Percentiles rank a stretch among this genome's conserved stretches.
Conservation (phyloP, 352 stramenopile species). For the Thraustotheca clavata region DNA sequence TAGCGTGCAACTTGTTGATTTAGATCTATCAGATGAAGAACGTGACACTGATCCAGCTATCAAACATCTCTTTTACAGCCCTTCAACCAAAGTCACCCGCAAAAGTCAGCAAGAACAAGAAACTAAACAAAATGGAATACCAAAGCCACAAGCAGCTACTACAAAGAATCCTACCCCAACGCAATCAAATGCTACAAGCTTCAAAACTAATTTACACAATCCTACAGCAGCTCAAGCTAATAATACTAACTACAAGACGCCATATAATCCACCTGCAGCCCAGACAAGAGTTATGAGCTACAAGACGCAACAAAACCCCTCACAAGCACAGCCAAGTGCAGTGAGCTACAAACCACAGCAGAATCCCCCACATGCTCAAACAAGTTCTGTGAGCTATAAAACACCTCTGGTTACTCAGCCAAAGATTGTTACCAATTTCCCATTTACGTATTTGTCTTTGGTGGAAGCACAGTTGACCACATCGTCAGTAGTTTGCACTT, state of each 20-base stretch:
- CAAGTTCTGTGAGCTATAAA: background rate
- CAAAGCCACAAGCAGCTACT: background rate
- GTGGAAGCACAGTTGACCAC: background rate
- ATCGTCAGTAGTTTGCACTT: conserved; percentile 1
- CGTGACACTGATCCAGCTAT: conserved; percentile 10
- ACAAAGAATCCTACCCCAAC: background rate
- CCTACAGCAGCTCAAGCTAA: no score
- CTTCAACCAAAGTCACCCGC: background rate
- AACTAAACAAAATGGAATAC: no score
- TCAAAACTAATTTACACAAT: no score
- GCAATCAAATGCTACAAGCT: no score
- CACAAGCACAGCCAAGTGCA: background rate
- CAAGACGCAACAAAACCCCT: no score
- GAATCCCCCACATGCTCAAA: background rate
- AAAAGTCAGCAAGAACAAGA: no score
- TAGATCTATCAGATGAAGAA: conserved; percentile 18
- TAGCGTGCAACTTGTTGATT: background rate
- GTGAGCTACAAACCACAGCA: conserved; percentile 5
- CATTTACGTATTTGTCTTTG: conserved; percentile 28
- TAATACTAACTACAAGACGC: background rate
- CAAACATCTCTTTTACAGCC: conserved; percentile 13
- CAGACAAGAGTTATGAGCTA: background rate
- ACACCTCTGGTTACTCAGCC: no score
- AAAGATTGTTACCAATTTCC: no score
- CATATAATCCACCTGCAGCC: background rate